Conservation (phyloP, 768 basidiomycete genomes). For the Tubosaeta brunneosetosa region DNA sequence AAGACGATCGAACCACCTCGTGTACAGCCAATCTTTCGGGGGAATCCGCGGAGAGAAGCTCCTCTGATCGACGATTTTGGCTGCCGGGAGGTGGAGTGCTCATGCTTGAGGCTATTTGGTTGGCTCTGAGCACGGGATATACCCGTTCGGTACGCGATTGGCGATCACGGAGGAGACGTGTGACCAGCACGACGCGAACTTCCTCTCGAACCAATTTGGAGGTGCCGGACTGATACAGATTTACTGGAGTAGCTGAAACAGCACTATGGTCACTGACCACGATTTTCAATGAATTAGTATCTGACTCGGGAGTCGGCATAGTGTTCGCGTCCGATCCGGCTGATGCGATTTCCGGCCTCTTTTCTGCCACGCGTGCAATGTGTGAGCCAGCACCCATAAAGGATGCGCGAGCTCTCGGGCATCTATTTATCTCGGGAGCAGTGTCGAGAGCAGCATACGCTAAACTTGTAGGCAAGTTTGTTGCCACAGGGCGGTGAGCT, state of each 20-base stretch:
- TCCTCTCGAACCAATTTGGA: slow-evolving; percentile 51
- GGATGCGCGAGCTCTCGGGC: slow-evolving; percentile 5
- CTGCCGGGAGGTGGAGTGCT: slow-evolving; percentile 27
- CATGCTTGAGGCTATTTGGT: slow-evolving; percentile 42
- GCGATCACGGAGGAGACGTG: slow-evolving; percentile 53
- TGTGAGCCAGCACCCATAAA: slow-evolving; percentile 12
- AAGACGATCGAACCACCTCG: slow-evolving; percentile 39
- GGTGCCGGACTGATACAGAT: slow-evolving; percentile 13
- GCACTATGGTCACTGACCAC: slow-evolving; percentile 29
- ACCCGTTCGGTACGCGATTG: slow-evolving; percentile 61
- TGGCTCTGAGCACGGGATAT: slow-evolving; percentile 58
- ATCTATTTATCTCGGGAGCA: slow-evolving; percentile 6
- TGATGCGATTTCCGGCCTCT: slow-evolving; percentile 9
- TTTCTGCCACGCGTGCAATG: slow-evolving; percentile 12
- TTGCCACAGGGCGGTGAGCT: slow-evolving; percentile 1
- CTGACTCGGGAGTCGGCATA: slow-evolving; percentile 9
- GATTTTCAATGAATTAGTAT: slow-evolving; percentile 17
- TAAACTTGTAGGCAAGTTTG: slow-evolving; percentile 4
- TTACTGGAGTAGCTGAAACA: slow-evolving; percentile 6
- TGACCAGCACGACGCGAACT: slow-evolving; percentile 58
- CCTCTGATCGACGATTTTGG: slow-evolving; percentile 45
- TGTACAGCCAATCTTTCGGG: slow-evolving; percentile 36
- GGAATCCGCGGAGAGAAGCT: slow-evolving; percentile 38
- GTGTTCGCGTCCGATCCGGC: slow-evolving; percentile 6
- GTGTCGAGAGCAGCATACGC: slow-evolving; percentile 10